Percentiles rank a stretch among this genome's conserved stretches.
These are phyloP conservation scores for Naematelia encephala DNA, from an alignment of 768 basidiomycete genomes.

Conservation along the genomic window DNA sequence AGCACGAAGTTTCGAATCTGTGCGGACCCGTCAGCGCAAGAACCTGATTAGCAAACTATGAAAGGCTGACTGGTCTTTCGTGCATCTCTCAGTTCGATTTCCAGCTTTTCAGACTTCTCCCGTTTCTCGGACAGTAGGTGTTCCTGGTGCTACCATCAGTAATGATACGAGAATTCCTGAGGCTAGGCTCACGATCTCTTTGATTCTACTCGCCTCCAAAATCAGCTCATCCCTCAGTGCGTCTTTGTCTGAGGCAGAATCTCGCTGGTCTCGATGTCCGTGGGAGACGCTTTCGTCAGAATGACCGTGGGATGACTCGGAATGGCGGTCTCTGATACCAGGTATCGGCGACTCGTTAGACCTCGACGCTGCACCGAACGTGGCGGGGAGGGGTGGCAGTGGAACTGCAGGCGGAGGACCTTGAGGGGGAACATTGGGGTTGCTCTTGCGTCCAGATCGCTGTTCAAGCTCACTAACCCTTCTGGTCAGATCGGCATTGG, in stretches of 20 bases:
- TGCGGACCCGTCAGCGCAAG: not conserved
- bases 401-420: slow-evolving; percentile 39
- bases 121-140: slow-evolving; percentile 17
- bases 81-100: slow-evolving; percentile 28
- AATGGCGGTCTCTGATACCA: not conserved
- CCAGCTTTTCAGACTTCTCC: slow-evolving; percentile 22
- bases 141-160: slow-evolving; percentile 20
- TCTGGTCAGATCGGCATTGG: slow-evolving; percentile 22
- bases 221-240: slow-evolving; percentile 57
- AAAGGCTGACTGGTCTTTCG: slow-evolving; percentile 29
- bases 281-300: not conserved
- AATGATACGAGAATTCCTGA: not conserved
- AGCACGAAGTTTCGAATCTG: slow-evolving; percentile 32
- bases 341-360: not conserved
- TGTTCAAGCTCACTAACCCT: slow-evolving; percentile 22
- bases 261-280: slow-evolving; percentile 5
- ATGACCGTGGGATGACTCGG: not conserved
- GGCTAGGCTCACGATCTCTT: slow-evolving; percentile 54
- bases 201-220: slow-evolving; percentile 61
- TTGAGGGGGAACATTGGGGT: slow-evolving; percentile 24
- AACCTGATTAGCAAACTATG: not conserved
- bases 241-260: slow-evolving; percentile 53
- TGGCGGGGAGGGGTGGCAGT: slow-evolving; percentile 26
- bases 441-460: slow-evolving; percentile 14
- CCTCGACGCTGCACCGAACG: not conserved